Conservation (phyloP, 2,329 filamentous ascomycete genomes). For the Curvularia lunata region DNA sequence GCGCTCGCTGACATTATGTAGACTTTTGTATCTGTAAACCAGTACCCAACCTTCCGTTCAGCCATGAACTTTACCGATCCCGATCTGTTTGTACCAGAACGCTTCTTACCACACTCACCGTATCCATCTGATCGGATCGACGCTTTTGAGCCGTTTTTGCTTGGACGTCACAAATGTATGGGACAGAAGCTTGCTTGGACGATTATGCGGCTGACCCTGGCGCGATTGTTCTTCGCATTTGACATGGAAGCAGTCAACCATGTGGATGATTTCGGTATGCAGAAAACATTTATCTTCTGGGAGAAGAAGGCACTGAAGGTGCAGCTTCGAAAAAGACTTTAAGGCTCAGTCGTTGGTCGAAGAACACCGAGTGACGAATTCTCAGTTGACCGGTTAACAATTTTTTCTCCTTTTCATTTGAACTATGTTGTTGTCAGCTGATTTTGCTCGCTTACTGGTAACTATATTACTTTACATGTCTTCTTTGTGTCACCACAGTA, state of each 20-base stretch:
- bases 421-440: no score
- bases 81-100: slow-evolving; percentile 37
- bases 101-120: slow-evolving; percentile 29
- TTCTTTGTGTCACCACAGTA: no score
- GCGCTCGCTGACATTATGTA: neutral
- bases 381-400: neutral
- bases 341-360: neutral
- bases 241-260: slow-evolving; percentile 7
- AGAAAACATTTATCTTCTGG: slow-evolving; percentile 29
- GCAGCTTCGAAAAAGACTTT: neutral
- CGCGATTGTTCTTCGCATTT: slow-evolving; percentile 49
- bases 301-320: slow-evolving; percentile 21
- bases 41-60: slow-evolving; percentile 36
- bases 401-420: no score
- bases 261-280: slow-evolving; percentile 20
- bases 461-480: no score
- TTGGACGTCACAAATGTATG: slow-evolving; percentile 33
- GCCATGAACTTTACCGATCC: slow-evolving; percentile 36
- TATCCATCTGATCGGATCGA: slow-evolving; percentile 33
- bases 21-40: slow-evolving; percentile 31
- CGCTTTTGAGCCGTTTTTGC: slow-evolving; percentile 29
- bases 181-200: slow-evolving; percentile 36
- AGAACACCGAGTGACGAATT: neutral
- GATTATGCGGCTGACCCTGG: slow-evolving; percentile 44
- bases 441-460: no score